phyloP scores from a whole-genome alignment of 306 rosid genomes.

The Adenanthera pavonina region DNA sequence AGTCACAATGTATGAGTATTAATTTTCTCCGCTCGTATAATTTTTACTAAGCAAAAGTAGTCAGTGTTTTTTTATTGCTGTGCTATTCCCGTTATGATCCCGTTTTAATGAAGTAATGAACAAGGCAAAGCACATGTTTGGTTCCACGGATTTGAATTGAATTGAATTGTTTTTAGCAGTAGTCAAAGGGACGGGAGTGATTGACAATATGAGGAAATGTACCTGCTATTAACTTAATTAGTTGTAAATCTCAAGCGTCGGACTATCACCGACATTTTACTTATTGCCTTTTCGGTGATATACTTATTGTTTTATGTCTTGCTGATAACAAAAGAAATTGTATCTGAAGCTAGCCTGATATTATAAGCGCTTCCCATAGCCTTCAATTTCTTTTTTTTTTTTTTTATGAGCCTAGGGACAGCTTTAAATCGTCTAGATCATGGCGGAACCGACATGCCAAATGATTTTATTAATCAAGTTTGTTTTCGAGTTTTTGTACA shows the following conservation, averaged over 20 bases:
- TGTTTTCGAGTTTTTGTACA: neutral
- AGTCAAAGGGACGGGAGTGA: slow-evolving; percentile 10
- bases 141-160: too few relatives aligned
- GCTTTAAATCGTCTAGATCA: neutral
- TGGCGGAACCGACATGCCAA: neutral
- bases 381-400: too few relatives aligned
- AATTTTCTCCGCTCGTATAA: neutral
- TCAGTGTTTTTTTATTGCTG: neutral
- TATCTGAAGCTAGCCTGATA: neutral
- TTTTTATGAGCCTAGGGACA: too few relatives aligned
- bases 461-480: neutral
- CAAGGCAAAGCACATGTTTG: slow-evolving; percentile 47
- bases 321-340: slow-evolving; percentile 10
- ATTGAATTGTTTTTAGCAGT: slow-evolving; percentile 39
- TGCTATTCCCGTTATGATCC: slow-evolving; percentile 10
- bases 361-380: neutral
- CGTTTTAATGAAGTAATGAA: slow-evolving; percentile 12
- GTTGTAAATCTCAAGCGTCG: neutral
- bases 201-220: slow-evolving; percentile 24
- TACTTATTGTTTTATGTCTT: slow-evolving; percentile 15
- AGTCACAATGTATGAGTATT: neutral
- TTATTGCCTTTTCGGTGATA: too few relatives aligned
- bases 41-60: neutral
- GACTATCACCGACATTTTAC: slow-evolving; percentile 37
- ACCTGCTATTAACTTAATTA: neutral